Conservation (phyloP, 441 rosid species). For the Bruguiera hainesii region DNA sequence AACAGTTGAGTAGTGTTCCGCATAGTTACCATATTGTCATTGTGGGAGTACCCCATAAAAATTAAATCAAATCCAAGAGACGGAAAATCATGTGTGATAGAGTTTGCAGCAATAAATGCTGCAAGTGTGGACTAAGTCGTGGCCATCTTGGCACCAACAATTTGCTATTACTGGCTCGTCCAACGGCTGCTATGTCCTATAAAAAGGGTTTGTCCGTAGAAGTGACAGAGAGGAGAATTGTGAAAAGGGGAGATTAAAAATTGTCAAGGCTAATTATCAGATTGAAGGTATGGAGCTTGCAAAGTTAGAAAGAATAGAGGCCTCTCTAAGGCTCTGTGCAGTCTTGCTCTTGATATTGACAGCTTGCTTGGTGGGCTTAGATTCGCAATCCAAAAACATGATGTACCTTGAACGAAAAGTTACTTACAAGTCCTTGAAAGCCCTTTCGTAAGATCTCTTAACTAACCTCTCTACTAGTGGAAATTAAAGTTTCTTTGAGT, state of each 20-base stretch:
- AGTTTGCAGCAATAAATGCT: not conserved
- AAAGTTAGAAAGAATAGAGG: conserved; percentile 25
- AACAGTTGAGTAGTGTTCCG: too few species aligned
- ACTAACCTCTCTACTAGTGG: not conserved
- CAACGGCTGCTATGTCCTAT: not conserved
- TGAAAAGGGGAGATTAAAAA: not conserved
- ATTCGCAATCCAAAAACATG: conserved; percentile 41
- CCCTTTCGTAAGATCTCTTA: conserved; percentile 36
- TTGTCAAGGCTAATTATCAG: not conserved
- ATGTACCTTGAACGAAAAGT: conserved; percentile 29
- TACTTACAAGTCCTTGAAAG: conserved; percentile 43
- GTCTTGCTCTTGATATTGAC: conserved; percentile 30
- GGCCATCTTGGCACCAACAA: not conserved
- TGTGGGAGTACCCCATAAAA: too few species aligned
- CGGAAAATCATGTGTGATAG: not conserved
- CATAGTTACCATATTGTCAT: too few species aligned
- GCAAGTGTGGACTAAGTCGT: not conserved
- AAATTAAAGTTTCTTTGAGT: not conserved
- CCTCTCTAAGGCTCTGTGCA: conserved; percentile 35
- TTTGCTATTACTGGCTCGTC: not conserved
- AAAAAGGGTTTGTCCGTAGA: not conserved
- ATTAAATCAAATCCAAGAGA: not conserved
- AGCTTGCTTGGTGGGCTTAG: conserved; percentile 38
- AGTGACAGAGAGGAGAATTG: not conserved
- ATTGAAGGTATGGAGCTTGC: not conserved